Evolutionary conservation across 2,329 filamentous ascomycete species (phyloP).

Genomic region (Dactylonectria macrodidyma): DNA sequence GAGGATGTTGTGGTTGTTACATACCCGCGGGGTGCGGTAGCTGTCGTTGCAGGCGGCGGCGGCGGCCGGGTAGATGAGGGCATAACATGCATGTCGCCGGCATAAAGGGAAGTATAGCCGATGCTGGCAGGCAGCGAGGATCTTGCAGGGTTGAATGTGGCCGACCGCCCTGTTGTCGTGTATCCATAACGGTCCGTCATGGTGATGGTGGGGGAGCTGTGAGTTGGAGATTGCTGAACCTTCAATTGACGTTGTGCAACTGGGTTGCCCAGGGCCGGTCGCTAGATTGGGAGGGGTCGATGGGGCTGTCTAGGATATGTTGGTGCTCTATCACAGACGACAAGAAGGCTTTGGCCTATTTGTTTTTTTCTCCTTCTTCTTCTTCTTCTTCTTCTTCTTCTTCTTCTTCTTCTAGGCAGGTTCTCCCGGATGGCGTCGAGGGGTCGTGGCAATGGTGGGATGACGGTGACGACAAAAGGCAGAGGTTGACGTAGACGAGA

Average conservation of each 20-base stretch:
- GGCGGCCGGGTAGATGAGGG: slow-evolving; percentile 55
- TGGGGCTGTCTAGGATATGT: background rate
- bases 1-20: slow-evolving; percentile 50
- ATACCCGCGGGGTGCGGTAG: slow-evolving; percentile 51
- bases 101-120: slow-evolving; percentile 65
- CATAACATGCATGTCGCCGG: slow-evolving; percentile 69
- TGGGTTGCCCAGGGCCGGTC: slow-evolving; percentile 23
- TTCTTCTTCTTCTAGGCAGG: background rate
- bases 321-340: background rate
- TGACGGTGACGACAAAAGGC: slow-evolving; percentile 36
- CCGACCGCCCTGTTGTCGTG: slow-evolving; percentile 60
- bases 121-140: slow-evolving; percentile 67
- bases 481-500: slow-evolving; percentile 8
- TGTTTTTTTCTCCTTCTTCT: background rate
- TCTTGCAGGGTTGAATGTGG: slow-evolving; percentile 64
- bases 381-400: background rate
- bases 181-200: slow-evolving; percentile 66
- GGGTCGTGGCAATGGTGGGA: slow-evolving; percentile 32
- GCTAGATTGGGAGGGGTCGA: slow-evolving; percentile 3
- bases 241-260: slow-evolving; percentile 29
- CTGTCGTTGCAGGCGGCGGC: slow-evolving; percentile 48
- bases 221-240: slow-evolving; percentile 12
- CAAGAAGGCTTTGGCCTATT: slow-evolving; percentile 6
- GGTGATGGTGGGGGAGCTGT: slow-evolving; percentile 41
- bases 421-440: no score